Evolutionary conservation across 768 basidiomycete genomes (phyloP).

Genomic region (Rhodosporidiobolus odoratus): DNA sequence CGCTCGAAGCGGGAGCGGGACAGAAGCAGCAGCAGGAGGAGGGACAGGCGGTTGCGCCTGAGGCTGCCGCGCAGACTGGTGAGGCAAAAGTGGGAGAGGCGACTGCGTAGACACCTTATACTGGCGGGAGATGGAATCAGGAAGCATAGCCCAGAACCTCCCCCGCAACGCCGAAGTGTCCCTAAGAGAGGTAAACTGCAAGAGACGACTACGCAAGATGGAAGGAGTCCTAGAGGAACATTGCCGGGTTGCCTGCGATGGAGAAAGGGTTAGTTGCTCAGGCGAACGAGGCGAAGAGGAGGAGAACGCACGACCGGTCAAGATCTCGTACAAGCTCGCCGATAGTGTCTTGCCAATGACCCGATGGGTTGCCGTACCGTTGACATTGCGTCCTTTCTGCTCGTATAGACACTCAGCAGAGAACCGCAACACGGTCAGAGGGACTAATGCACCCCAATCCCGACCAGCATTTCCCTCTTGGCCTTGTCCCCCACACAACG

Average conservation of each 20-base stretch:
- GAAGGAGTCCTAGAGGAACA: neutral
- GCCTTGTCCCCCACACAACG: constrained; percentile 7
- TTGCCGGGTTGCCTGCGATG: constrained; percentile 10
- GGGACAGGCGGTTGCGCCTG: neutral
- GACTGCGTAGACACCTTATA: neutral
- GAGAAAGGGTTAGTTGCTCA: neutral
- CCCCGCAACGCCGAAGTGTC: too few relatives aligned
- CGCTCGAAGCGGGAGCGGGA: neutral
- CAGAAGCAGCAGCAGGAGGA: neutral
- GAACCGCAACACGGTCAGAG: neutral
- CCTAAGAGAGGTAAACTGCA: too few relatives aligned
- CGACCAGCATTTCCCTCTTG: constrained; percentile 20
- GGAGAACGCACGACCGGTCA: constrained; percentile 14
- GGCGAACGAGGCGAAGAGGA: neutral
- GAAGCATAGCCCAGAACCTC: too few relatives aligned
- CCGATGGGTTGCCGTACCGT: constrained; percentile 32
- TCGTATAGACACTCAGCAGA: neutral
- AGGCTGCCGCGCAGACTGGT: neutral
- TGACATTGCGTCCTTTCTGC: constrained; percentile 28
- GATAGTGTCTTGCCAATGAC: constrained; percentile 15
- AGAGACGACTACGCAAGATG: neutral
- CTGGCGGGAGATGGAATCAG: too few relatives aligned
- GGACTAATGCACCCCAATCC: constrained; percentile 23
- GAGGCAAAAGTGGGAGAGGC: neutral
- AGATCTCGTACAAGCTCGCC: constrained; percentile 19